These are phyloP conservation scores for Xylariaceae sp. DNA, from an alignment of 2,329 filamentous ascomycete genomes.

Conservation along the genomic window DNA sequence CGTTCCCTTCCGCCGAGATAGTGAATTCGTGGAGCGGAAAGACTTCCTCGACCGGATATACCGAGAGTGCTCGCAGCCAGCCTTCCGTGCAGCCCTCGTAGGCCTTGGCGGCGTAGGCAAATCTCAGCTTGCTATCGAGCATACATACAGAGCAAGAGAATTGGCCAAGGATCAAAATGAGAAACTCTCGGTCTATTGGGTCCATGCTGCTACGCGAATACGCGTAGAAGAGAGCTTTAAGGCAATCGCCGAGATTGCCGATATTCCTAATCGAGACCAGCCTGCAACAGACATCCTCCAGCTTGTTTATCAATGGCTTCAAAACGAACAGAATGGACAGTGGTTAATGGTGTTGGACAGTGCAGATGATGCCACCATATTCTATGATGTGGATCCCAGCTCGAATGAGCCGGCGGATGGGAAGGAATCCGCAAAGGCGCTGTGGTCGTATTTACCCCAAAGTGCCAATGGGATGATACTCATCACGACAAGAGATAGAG, in stretches of 20 bases:
- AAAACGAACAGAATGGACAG: constrained; percentile 19
- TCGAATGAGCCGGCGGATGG: background rate
- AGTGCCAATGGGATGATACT: constrained; percentile 26
- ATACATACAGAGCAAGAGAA: constrained; percentile 11
- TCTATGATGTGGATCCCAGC: constrained; percentile 15
- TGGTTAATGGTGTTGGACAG: constrained; percentile 36
- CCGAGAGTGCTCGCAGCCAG: constrained; percentile 3
- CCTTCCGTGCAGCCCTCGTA: constrained; percentile 9
- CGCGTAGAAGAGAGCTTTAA: constrained; percentile 30
- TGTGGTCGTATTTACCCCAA: constrained; percentile 24
- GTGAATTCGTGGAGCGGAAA: constrained; percentile 8
- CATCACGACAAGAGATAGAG: constrained; percentile 19
- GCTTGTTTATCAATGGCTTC: constrained; percentile 29
- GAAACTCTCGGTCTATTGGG: constrained; percentile 29
- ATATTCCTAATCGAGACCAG: constrained; percentile 10
- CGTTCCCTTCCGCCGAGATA: constrained; percentile 11
- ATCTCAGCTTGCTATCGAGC: constrained; percentile 16
- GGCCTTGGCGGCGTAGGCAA: constrained; percentile 16
- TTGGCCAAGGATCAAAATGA: background rate
- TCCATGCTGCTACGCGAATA: constrained; percentile 26
- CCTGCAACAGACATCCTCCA: constrained; percentile 16
- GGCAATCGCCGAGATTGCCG: constrained; percentile 26
- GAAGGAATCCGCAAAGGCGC: constrained; percentile 1
- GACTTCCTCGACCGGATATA: constrained; percentile 7
- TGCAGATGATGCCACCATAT: constrained; percentile 28